Evolutionary conservation across 257 asterid species (phyloP).

Genomic region (Mentha longifolia): DNA sequence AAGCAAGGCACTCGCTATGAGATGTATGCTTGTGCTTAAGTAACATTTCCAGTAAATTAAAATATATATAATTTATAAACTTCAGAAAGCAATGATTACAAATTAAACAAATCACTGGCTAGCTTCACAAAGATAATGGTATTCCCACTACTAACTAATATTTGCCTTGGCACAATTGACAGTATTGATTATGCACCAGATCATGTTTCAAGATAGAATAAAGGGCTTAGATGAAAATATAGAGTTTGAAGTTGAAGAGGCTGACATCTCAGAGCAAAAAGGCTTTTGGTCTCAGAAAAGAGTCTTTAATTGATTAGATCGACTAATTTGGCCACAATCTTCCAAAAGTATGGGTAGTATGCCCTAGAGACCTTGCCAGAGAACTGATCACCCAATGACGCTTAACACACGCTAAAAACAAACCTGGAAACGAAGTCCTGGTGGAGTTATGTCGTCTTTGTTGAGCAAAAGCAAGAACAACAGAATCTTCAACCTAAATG

Average conservation of each 20-base stretch:
- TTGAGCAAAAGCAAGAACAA: conserved; percentile 84
- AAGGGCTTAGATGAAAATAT: conserved; percentile 28
- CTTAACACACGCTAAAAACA: conserved; percentile 21
- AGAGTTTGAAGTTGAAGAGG: conserved; percentile 24
- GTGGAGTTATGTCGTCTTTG: conserved; percentile 87
- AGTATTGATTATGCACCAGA: not conserved
- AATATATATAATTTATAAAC: conserved; percentile 14
- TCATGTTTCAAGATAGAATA: conserved; percentile 24
- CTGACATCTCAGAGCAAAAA: conserved; percentile 13
- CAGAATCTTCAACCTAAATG: conserved; percentile 85
- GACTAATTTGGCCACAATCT: conserved; percentile 6
- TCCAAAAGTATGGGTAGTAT: conserved; percentile 9
- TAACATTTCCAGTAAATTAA: conserved; percentile 19
- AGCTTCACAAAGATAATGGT: conserved; percentile 20
- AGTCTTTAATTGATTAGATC: conserved; percentile 14
- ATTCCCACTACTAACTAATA: conserved; percentile 8
- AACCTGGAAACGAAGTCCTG: conserved; percentile 78
- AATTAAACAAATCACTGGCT: conserved; percentile 21
- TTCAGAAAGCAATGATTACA: conserved; percentile 4
- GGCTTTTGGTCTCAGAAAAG: conserved; percentile 21
- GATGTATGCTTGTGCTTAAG: conserved; percentile 22
- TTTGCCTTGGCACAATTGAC: not conserved
- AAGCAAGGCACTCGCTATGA: conserved; percentile 2
- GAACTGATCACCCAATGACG: conserved; percentile 18
- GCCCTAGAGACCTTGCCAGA: conserved; percentile 21